These are phyloP conservation scores for Pichia sp. DNA, from an alignment of 1,139 yeast species.

Conservation along the genomic window DNA sequence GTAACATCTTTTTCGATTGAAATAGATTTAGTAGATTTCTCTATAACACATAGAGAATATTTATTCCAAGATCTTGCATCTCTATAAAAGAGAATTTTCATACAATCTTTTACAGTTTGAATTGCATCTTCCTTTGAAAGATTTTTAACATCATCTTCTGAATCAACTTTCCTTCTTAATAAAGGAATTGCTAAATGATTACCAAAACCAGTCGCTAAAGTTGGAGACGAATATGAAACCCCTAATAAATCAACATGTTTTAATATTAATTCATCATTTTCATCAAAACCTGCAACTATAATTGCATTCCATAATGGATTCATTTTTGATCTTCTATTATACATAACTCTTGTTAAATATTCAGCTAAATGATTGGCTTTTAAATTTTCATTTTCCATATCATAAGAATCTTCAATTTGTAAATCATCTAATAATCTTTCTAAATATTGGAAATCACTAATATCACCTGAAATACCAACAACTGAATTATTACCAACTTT, in stretches of 20 bases:
- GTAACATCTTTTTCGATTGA: slow-evolving; percentile 59
- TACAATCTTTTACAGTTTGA: slow-evolving; percentile 68
- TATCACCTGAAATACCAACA: slow-evolving; percentile 93
- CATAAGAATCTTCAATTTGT: slow-evolving; percentile 73
- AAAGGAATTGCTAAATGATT: slow-evolving; percentile 91
- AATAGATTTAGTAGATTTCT: slow-evolving; percentile 51
- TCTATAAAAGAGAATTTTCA: slow-evolving; percentile 93
- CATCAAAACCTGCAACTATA: slow-evolving; percentile 83
- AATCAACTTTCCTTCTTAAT: slow-evolving; percentile 76
- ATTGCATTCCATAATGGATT: slow-evolving; percentile 95
- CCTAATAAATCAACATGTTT: slow-evolving; percentile 89
- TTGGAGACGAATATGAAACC: slow-evolving; percentile 81
- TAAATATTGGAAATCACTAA: slow-evolving; percentile 86
- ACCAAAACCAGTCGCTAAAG: slow-evolving; percentile 96
- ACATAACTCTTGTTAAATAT: slow-evolving; percentile 77
- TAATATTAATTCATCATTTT: slow-evolving; percentile 62
- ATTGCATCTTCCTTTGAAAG: slow-evolving; percentile 73
- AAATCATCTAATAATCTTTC: slow-evolving; percentile 71
- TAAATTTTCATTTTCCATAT: slow-evolving; percentile 62
- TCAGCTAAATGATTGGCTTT: slow-evolving; percentile 86
- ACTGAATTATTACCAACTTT: slow-evolving; percentile 79
- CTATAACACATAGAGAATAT: slow-evolving; percentile 74
- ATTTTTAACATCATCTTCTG: slow-evolving; percentile 62
- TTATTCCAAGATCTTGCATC: slow-evolving; percentile 92
- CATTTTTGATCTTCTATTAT: slow-evolving; percentile 85